Evolutionary conservation across 192 early-diverging fungal species (phyloP).

Genomic region (Coemansia sp.): DNA sequence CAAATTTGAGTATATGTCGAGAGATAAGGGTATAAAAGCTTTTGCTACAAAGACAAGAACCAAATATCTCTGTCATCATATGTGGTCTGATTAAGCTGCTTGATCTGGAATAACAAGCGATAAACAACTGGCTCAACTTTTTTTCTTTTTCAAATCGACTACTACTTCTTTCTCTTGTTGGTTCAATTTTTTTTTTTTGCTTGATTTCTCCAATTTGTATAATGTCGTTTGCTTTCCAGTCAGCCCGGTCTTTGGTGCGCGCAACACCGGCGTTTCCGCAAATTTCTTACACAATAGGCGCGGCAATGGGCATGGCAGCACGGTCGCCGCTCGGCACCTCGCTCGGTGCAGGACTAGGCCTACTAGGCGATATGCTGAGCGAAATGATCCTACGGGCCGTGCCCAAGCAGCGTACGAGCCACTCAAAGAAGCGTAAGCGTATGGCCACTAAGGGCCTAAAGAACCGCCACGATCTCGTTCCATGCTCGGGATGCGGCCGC

Average conservation of each 20-base stretch:
- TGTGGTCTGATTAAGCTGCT: not conserved
- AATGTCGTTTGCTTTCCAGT: constrained; percentile 36
- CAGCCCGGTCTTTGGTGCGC: constrained; percentile 25
- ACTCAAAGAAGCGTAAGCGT: constrained; percentile 87
- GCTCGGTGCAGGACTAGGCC: constrained; percentile 28
- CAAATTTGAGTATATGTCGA: not conserved
- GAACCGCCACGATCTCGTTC: constrained; percentile 67
- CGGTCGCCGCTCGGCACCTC: constrained; percentile 18
- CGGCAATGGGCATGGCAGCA: constrained; percentile 10
- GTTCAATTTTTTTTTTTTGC: not conserved
- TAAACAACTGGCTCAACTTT: not conserved
- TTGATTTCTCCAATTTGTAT: not conserved
- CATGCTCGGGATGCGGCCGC: constrained; percentile 79
- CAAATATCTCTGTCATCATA: not conserved
- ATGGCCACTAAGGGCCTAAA: constrained; percentile 76
- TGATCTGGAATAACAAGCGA: not conserved
- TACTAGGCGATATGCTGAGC: constrained; percentile 54
- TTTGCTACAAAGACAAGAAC: not conserved
- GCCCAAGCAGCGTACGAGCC: constrained; percentile 93
- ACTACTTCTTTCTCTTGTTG: not conserved
- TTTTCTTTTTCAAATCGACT: not conserved
- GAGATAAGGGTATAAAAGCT: not conserved
- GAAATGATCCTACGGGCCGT: constrained; percentile 78
- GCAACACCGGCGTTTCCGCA: constrained; percentile 19
- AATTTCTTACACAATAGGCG: constrained; percentile 11